phyloP scores from a whole-genome alignment of 306 rosid genomes.

The Erythrophleum fordii region DNA sequence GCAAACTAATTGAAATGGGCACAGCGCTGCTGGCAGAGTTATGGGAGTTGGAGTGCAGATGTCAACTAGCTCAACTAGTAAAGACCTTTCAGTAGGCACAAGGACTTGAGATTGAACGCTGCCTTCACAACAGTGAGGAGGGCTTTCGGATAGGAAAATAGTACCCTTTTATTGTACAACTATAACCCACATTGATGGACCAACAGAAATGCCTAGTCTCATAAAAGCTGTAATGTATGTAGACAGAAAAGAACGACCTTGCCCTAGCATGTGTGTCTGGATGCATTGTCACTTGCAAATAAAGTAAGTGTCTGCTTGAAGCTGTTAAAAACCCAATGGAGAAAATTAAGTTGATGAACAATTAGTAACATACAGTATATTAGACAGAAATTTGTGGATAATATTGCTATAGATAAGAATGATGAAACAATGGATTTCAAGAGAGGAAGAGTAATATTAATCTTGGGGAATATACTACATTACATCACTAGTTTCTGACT shows the following conservation, averaged over 20 bases:
- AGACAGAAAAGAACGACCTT: background rate
- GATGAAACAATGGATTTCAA: constrained; percentile 30
- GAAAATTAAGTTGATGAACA: background rate
- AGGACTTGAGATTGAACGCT: background rate
- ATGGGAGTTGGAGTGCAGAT: background rate
- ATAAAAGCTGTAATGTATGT: background rate
- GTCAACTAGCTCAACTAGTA: background rate
- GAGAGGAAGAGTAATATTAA: constrained; percentile 15
- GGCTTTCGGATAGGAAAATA: background rate
- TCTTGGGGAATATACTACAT: constrained; percentile 32
- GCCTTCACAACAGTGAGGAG: background rate
- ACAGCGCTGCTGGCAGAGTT: background rate
- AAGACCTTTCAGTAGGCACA: background rate
- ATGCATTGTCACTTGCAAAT: background rate
- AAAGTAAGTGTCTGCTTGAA: background rate
- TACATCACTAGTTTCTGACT: constrained; percentile 26
- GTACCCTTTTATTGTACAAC: background rate
- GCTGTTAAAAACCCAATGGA: background rate
- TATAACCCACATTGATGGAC: background rate
- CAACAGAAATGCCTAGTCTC: background rate
- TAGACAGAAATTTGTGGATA: background rate
- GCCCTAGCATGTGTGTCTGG: background rate
- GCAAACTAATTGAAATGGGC: background rate
- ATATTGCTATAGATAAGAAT: background rate
- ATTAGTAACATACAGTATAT: background rate